Evolutionary conservation across 2,329 filamentous ascomycete species (phyloP), one percentile per base, ranked within the genome.

Genomic region (Massarina eburnea): DNA sequence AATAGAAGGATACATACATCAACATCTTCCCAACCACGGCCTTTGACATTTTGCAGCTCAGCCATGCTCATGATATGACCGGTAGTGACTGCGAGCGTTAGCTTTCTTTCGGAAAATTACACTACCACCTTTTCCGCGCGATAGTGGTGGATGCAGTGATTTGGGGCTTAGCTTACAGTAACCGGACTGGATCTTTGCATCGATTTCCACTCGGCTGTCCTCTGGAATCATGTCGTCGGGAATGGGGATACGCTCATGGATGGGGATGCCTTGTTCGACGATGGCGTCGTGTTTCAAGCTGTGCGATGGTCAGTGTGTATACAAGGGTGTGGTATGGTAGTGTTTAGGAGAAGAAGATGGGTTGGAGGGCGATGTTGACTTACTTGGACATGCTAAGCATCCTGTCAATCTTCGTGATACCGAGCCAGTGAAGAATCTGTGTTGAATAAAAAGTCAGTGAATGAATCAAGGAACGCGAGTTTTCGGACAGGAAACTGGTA

Each of bases 351-450:
- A 42, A 35, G 17, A 39, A 34, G 34, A 32, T 26, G 22, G 20
- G 27, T 17, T 20, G 41, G 22, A n/a, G 20, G 19, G 17, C 9
- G 24, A 26, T 26, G 12, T 20, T 22, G 36, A 61, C 84, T 76
- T 67, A 88, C 85, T 97, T 95, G 73, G 89, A 95, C 94, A 97
- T 97, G 75, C 89, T 95, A 60, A 96, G 77, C 94, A 97, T 99
- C 49, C 91, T 82, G 71, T 99, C 94, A 66, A 99, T 97, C 79
- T 97, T 97, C 68, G 88, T 94, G 67, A 99, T 96, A 51, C 94
- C 94, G 22, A 99, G 82, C 94, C 94, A 97, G 73, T 97, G 94
- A 43, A 97, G 80, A 56, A 97, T 95, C 63, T 66, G 46, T 42
- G 12, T 46, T 50, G 49, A 32, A 35, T 41, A 38, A 43, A 48